Evolutionary conservation across 768 basidiomycete genomes (phyloP).

Genomic region (Russula compacta): DNA sequence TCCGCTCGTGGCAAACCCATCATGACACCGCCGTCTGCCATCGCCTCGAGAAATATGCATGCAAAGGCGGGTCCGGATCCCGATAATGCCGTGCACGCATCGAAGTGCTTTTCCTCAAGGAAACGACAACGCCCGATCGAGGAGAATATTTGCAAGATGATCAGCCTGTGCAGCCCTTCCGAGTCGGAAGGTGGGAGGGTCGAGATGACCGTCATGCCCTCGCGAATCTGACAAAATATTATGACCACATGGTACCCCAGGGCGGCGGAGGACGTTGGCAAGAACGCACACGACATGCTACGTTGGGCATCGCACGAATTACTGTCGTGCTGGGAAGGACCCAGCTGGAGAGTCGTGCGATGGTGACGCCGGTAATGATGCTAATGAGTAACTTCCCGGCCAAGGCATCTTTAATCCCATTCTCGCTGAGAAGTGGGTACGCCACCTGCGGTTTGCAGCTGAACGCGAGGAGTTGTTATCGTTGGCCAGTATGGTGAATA

Average conservation of each 20-base stretch:
- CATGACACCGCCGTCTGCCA: slow-evolving; percentile 99
- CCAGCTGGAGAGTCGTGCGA: slow-evolving; percentile 68
- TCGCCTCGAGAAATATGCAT: slow-evolving; percentile 92
- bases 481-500: background rate
- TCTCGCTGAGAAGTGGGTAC: slow-evolving; percentile 55
- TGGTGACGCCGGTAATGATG: slow-evolving; percentile 94
- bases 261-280: background rate
- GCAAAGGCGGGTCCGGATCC: slow-evolving; percentile 97
- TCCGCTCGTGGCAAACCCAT: slow-evolving; percentile 95
- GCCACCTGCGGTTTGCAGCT: slow-evolving; percentile 96
- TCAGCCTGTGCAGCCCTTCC: slow-evolving; percentile 51
- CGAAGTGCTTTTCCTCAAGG: slow-evolving; percentile 97
- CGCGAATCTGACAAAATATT: slow-evolving; percentile 63
- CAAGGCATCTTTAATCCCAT: slow-evolving; percentile 76
- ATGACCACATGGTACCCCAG: background rate
- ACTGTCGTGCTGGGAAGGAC: slow-evolving; percentile 72
- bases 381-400: slow-evolving; percentile 90
- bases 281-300: slow-evolving; percentile 78
- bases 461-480: background rate
- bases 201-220: slow-evolving; percentile 96
- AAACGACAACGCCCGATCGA: slow-evolving; percentile 94
- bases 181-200: slow-evolving; percentile 47
- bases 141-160: slow-evolving; percentile 90
- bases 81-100: slow-evolving; percentile 93
- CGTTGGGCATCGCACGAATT: slow-evolving; percentile 97